These are phyloP conservation scores for Coniochaeta sp. DNA, from an alignment of 2,329 filamentous ascomycete genomes.

Conservation along the genomic window DNA sequence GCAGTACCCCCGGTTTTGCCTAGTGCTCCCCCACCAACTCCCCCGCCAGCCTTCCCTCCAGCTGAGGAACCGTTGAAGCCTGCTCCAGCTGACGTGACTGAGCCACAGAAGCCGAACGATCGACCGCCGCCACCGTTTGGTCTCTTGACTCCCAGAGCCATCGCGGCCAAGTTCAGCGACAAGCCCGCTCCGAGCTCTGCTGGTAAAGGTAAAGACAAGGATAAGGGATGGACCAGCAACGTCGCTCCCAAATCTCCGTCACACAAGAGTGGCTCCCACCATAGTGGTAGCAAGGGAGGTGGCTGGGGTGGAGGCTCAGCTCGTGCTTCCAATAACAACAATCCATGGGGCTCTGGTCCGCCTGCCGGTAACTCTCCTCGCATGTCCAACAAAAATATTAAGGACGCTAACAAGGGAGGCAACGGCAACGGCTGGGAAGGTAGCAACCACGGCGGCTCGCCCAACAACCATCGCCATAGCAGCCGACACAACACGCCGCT, in stretches of 20 bases:
- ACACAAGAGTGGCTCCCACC: background rate
- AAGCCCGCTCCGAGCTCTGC: conserved; percentile 2
- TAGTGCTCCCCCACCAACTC: background rate
- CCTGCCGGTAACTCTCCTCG: background rate
- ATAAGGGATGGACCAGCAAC: conserved; percentile 17
- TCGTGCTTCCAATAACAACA: background rate
- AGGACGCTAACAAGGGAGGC: background rate
- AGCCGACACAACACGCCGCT: conserved; percentile 3
- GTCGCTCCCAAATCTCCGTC: conserved; percentile 15
- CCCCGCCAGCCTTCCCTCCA: background rate
- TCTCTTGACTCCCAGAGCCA: conserved; percentile 1
- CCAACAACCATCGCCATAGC: conserved; percentile 4
- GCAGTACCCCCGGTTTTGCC: background rate
- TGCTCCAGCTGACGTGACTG: background rate
- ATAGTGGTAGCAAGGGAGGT: background rate
- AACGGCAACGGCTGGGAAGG: background rate
- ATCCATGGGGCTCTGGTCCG: background rate
- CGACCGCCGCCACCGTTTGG: background rate
- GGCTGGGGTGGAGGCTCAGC: background rate
- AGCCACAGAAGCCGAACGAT: background rate
- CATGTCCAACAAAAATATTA: background rate
- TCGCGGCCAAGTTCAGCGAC: conserved; percentile 3
- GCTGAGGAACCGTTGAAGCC: background rate
- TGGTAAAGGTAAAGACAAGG: conserved; percentile 7
- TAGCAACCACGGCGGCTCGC: background rate